Conservation (phyloP, 345 rosid species). For the Linum usitatissimum region DNA sequence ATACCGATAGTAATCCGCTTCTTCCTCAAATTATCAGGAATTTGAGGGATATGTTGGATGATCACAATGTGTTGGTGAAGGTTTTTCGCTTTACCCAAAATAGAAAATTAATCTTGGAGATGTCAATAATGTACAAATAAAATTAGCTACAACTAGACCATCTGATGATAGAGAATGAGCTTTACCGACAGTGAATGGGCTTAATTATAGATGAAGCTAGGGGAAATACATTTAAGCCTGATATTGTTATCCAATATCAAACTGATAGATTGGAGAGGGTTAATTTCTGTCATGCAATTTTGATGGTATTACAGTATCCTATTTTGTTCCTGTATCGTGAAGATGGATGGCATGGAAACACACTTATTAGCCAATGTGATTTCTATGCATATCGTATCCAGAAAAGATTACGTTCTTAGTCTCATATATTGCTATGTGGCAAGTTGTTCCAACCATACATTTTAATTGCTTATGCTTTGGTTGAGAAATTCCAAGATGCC, state of each 20-base stretch:
- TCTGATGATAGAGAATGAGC: neutral
- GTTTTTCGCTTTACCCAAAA: neutral
- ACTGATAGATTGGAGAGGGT: neutral
- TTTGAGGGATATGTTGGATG: neutral
- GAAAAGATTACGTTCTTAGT: neutral
- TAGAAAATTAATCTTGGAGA: neutral
- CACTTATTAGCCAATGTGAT: neutral
- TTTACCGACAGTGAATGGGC: neutral
- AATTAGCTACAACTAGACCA: neutral
- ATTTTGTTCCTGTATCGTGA: conserved; percentile 2
- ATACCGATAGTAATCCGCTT: neutral
- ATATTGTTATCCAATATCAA: neutral
- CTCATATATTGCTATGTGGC: neutral
- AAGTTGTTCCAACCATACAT: conserved; percentile 3
- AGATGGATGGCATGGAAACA: neutral
- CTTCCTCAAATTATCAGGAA: no score
- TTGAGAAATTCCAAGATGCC: neutral
- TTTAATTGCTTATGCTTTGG: conserved; percentile 3
- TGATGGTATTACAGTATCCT: conserved; percentile 12
- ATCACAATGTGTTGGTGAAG: neutral
- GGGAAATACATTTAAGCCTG: neutral
- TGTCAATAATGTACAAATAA: neutral
- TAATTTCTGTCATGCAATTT: neutral
- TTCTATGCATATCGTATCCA: neutral
- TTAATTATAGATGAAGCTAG: neutral